Base-by-base conservation (phyloP, 2,329 filamentous ascomycete species). In the Pseudohalonectria lignicola region DNA sequence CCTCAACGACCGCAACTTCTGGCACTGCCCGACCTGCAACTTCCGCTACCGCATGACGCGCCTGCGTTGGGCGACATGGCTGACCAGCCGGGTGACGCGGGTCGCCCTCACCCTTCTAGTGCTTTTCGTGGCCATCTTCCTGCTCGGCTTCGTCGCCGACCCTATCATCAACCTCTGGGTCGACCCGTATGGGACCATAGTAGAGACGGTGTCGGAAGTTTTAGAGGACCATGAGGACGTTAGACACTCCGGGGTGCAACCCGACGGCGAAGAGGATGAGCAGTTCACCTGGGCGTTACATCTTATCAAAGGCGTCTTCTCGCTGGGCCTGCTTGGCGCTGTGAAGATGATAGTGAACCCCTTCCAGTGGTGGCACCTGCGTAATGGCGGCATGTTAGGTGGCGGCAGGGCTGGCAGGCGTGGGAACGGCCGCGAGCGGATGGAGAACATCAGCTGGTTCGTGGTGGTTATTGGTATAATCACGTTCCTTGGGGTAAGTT, bases 61-160 rank as follows among this genome's bases (percentile, higher is more conserved):
- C 36, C 66, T 96, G 51, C 76, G 71, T 21, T 92, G 79, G 79
- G 81, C 79, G 18, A 71, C 74, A 21, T 77, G 78, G 61, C 64
- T 87, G 36, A 76, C 73, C 53, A 84, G 78, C 62, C 69, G 69
- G 47, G 57, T 72, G 39, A 67, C 82, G 4, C 82, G 93, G 52
- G 63, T 86, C 21, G 54, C 62, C 1, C 64, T 96, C 48, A 95
- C 90, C 1, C 47, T 85, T 3, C 36, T 68, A 16, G 82, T 94
- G 45, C 73, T 95, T 46, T 41, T 86, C 26, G 44, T 79, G 31
- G 71, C 79, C 37, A 70, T 94, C 19, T 96, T 94, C 52, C 29
- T 85, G 1, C 75, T 96, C 40, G 92, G 92, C 31, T 96, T 95
- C 51, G 62, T 96, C 47, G 90, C 88, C 42, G 88, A 96, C 58